phyloP scores from a whole-genome alignment of 768 basidiomycete species.

The Obba rivulosa region DNA sequence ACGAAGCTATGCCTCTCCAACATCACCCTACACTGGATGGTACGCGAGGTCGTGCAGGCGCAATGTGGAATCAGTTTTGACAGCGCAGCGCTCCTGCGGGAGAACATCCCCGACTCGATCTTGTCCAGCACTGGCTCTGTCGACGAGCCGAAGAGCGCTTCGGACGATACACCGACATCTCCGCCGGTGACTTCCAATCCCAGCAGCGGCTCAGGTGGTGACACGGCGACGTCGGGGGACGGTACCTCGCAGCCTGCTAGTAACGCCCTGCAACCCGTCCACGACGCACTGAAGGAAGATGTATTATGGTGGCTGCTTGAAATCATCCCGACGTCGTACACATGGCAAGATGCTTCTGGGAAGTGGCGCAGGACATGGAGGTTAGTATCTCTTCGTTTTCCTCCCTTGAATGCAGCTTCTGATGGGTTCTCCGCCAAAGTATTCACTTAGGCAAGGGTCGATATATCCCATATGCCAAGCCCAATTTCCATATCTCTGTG shows the following conservation, averaged over 20 bases:
- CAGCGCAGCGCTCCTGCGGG: conserved; percentile 36
- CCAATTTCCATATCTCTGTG: conserved; percentile 63
- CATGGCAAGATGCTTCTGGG: conserved; percentile 52
- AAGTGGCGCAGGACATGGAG: conserved; percentile 49
- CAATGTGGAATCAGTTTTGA: conserved; percentile 61
- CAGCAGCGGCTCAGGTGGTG: background rate
- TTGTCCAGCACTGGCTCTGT: conserved; percentile 12
- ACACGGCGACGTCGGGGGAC: background rate
- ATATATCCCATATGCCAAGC: conserved; percentile 34
- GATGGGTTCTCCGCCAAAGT: conserved; percentile 21
- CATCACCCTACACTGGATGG: conserved; percentile 75
- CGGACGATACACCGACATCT: too few species aligned
- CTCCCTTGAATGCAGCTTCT: background rate
- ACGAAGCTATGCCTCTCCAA: conserved; percentile 43
- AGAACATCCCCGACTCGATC: conserved; percentile 30
- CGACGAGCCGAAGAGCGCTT: too few species aligned
- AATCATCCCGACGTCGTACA: conserved; percentile 47
- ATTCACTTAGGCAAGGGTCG: conserved; percentile 57
- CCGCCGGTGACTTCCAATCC: background rate
- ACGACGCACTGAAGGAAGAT: conserved; percentile 43
- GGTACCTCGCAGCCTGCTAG: background rate
- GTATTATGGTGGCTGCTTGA: conserved; percentile 71
- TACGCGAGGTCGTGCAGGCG: conserved; percentile 54
- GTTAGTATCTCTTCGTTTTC: conserved; percentile 34
- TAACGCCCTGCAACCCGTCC: conserved; percentile 43